Evolutionary conservation across 2,329 filamentous ascomycete genomes (phyloP).

Genomic region (Colletotrichum simmondsii): DNA sequence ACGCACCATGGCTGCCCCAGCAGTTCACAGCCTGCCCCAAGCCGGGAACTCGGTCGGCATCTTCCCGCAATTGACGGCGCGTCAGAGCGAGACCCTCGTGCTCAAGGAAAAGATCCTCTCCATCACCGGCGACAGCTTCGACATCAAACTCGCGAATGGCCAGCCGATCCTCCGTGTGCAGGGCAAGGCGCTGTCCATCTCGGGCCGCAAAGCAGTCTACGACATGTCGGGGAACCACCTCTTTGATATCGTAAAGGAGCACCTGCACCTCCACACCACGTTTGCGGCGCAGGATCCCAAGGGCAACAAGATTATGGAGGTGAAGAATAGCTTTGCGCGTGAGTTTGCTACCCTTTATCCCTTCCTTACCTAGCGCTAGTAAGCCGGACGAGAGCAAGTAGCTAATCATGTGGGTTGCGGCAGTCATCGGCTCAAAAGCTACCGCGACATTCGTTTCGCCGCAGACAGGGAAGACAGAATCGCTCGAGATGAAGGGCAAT

Average conservation of each 20-base stretch:
- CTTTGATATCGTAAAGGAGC: constrained; percentile 68
- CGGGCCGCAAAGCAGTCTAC: constrained; percentile 64
- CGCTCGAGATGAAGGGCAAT: constrained; percentile 69
- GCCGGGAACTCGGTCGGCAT: constrained; percentile 49
- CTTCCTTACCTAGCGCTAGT: not conserved
- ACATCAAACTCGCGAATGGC: constrained; percentile 66
- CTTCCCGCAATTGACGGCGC: constrained; percentile 51
- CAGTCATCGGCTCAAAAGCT: constrained; percentile 65
- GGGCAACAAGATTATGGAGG: constrained; percentile 61
- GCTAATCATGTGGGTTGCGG: not conserved
- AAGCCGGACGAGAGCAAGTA: not conserved
- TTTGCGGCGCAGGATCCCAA: constrained; percentile 60
- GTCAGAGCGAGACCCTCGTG: constrained; percentile 58
- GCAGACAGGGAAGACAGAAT: constrained; percentile 52
- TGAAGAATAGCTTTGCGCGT: constrained; percentile 54
- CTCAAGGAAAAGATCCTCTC: constrained; percentile 72
- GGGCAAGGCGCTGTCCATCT: constrained; percentile 64
- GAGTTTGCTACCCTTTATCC: not conserved
- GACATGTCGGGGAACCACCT: constrained; percentile 65
- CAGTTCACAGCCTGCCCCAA: constrained; percentile 38
- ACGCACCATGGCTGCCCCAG: not conserved
- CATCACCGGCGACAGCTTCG: constrained; percentile 72
- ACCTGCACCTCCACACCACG: constrained; percentile 59
- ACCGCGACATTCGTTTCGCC: constrained; percentile 66
- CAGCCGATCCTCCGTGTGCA: constrained; percentile 65